Conservation (phyloP, 768 basidiomycete genomes). For the Favolaschia claudopus region DNA sequence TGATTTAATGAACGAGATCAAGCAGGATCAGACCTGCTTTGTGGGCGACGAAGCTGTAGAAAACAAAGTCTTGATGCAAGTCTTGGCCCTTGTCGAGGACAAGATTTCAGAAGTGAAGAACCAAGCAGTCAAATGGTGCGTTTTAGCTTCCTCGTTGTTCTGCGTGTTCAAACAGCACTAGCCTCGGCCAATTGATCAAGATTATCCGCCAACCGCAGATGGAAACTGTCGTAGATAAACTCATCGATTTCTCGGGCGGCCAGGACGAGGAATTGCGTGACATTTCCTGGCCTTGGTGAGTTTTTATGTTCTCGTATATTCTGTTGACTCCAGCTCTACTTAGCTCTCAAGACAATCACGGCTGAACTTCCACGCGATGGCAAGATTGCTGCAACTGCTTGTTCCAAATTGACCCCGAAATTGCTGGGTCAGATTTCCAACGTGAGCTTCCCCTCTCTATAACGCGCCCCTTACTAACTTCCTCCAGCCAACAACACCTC, state of each 20-base stretch:
- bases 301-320: conserved; percentile 44
- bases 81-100: conserved; percentile 89
- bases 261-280: conserved; percentile 94
- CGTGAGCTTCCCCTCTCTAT: conserved; percentile 56
- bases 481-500: conserved; percentile 67
- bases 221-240: conserved; percentile 86
- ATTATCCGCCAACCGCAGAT: conserved; percentile 84
- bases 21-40: conserved; percentile 76
- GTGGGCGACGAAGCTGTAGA: conserved; percentile 87
- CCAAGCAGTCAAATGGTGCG: conserved; percentile 93
- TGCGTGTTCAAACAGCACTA: conserved; percentile 40
- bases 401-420: conserved; percentile 85
- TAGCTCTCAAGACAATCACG: conserved; percentile 96
- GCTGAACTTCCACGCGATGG: conserved; percentile 85
- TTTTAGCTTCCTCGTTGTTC: conserved; percentile 2
- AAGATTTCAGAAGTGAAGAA: conserved; percentile 99
- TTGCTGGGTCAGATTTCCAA: conserved; percentile 80
- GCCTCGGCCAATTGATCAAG: conserved; percentile 90
- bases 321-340: conserved; percentile 1
- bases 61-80: conserved; percentile 82
- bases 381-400: conserved; percentile 79
- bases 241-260: conserved; percentile 85
- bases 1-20: conserved; percentile 91
- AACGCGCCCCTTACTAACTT: conserved; percentile 28
- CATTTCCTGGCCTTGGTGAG: conserved; percentile 93